Conservation (phyloP, 371 early-diverging fungal genomes). For the Dinochytrium kinnereticum region DNA sequence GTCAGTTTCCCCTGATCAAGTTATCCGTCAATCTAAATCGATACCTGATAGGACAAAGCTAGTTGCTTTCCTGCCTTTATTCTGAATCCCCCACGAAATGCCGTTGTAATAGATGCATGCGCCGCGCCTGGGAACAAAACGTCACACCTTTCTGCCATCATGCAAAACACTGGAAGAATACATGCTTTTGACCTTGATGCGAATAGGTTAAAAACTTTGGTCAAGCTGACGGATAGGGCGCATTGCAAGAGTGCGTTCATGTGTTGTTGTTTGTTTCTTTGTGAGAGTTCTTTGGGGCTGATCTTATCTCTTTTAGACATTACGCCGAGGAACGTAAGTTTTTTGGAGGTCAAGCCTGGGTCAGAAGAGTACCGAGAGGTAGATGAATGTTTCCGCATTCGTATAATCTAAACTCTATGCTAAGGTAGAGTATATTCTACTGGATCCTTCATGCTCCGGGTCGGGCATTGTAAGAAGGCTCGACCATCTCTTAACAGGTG, state of each 20-base stretch:
- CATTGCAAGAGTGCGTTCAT: slow-evolving; percentile 79
- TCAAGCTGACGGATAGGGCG: slow-evolving; percentile 75
- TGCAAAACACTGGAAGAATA: slow-evolving; percentile 91
- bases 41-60: slow-evolving; percentile 79
- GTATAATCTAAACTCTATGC: not conserved
- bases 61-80: slow-evolving; percentile 97
- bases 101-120: slow-evolving; percentile 94
- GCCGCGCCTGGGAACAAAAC: slow-evolving; percentile 99
- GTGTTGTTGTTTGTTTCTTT: slow-evolving; percentile 32
- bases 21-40: not conserved
- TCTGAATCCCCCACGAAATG: slow-evolving; percentile 71
- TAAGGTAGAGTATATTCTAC: slow-evolving; percentile 84
- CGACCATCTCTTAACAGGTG: slow-evolving; percentile 71
- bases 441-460: slow-evolving; percentile 99
- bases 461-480: slow-evolving; percentile 92
- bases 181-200: slow-evolving; percentile 94
- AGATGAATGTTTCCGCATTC: not conserved
- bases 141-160: slow-evolving; percentile 89
- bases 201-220: slow-evolving; percentile 77
- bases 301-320: slow-evolving; percentile 55
- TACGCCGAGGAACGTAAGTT: slow-evolving; percentile 62
- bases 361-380: slow-evolving; percentile 62
- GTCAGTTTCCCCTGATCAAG: slow-evolving; percentile 37
- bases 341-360: slow-evolving; percentile 74
- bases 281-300: slow-evolving; percentile 23